Conservation (phyloP, 441 rosid genomes). For the Adansonia gregorii region DNA sequence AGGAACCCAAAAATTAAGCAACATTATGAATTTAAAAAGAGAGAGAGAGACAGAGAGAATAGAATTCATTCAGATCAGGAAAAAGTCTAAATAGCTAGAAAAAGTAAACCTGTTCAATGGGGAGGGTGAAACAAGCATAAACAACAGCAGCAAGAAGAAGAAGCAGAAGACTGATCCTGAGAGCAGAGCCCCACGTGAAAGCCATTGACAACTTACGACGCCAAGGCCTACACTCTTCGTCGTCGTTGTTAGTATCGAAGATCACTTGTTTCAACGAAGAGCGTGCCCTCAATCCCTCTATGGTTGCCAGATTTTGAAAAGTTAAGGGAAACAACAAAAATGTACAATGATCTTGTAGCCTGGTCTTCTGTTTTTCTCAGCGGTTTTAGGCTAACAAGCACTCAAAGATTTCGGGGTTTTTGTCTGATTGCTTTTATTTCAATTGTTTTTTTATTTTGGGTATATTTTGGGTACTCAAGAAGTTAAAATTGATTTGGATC, state of each 20-base stretch:
- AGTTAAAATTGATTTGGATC: neutral
- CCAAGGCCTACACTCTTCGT: slow-evolving; percentile 60
- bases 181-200: slow-evolving; percentile 71
- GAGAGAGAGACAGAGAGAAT: neutral
- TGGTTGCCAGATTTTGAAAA: slow-evolving; percentile 56
- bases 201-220: slow-evolving; percentile 75
- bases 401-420: neutral
- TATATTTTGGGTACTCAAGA: neutral
- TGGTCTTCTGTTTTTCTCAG: neutral
- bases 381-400: slow-evolving; percentile 7
- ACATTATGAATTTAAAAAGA: neutral
- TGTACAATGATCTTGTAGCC: slow-evolving; percentile 2
- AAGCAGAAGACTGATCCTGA: slow-evolving; percentile 66
- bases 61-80: neutral
- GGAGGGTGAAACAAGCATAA: slow-evolving; percentile 85
- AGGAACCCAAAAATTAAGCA: neutral
- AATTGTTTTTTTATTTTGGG: neutral
- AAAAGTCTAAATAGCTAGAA: slow-evolving; percentile 18
- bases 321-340: slow-evolving; percentile 21
- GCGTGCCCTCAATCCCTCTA: slow-evolving; percentile 61
- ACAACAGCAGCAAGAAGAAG: slow-evolving; percentile 66
- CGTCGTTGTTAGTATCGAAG: slow-evolving; percentile 41
- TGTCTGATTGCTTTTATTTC: slow-evolving; percentile 10
- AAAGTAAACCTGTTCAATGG: slow-evolving; percentile 74
- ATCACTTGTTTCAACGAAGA: slow-evolving; percentile 49